Base-by-base conservation (phyloP, 2,329 filamentous ascomycete species). In the Neopestalotiopsis sp. region DNA sequence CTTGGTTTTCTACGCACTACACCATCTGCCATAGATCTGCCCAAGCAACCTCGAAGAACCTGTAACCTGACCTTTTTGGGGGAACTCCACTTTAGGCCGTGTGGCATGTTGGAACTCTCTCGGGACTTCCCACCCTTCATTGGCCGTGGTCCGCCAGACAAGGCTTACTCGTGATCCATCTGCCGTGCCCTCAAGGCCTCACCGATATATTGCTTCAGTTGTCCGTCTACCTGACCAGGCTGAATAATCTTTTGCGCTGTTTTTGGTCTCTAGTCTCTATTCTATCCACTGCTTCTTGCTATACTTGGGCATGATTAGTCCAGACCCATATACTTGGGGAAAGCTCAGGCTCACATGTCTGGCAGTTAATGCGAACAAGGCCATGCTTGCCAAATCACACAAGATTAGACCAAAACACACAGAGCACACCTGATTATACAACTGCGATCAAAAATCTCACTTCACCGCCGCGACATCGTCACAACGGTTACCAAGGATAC, bases 161-260 rank as follows among this genome's bases (percentile, higher is more conserved):
- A 53, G 45, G 45, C 45, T 53, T 53, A 53, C 45, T 53, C 45
- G 45, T 53, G 45, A 53, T 53, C 45, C n/a, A 53, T 53, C 45
- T 53, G 45, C 45, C 45, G 45, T 9, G 17, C 17, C 13, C 45
- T 20, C 45, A 53, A 6, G 45, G 45, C 45, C 45, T 53, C 45
- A 53, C 45, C 45, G 45, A 53, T 53, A 49, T 49, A 49, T 49
- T 49, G 42, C 42, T 49, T 17, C 42, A 6, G 42, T 14, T 28
- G 24, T 28, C 24, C 24, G 2, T 28, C 17, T 49, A 49, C 14
- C 17, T 49, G 14, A 17, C 12, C 42, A 49, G 42, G 42, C 42
- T 49, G 42, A 20, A n/a, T 14, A 49, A 28, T 28, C 24, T 28
- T 28, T 28, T 28, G 24, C 24, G 24, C 24, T 49, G 17, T 49